These are phyloP conservation scores for Pseudocercospora crystallina DNA, from an alignment of 2,329 filamentous ascomycete species.

Conservation along the genomic window DNA sequence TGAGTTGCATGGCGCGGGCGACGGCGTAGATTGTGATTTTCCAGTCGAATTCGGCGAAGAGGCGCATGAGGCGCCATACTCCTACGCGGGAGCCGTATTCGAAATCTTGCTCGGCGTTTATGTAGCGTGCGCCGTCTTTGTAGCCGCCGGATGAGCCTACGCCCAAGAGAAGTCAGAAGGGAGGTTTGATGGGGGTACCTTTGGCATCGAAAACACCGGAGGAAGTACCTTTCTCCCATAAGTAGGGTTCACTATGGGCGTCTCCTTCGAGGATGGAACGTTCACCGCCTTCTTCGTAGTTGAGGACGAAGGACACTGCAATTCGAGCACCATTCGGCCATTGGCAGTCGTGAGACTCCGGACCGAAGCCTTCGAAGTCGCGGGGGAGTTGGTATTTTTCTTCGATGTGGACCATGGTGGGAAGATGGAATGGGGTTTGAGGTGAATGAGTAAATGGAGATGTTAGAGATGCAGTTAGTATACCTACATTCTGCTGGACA, in stretches of 20 bases:
- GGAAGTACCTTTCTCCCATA: conserved; percentile 39
- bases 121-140: conserved; percentile 37
- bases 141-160: conserved; percentile 18
- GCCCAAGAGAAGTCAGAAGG: no score
- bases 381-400: conserved; percentile 38
- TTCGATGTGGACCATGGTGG: conserved; percentile 34
- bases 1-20: conserved; percentile 42
- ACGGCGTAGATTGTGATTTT: conserved; percentile 46
- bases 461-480: not conserved
- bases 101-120: conserved; percentile 50
- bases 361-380: conserved; percentile 38
- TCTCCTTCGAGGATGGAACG: conserved; percentile 42
- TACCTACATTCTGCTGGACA: conserved; percentile 2
- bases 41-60: conserved; percentile 46
- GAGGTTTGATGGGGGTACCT: not conserved
- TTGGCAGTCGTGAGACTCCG: conserved; percentile 27
- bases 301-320: conserved; percentile 43
- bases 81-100: conserved; percentile 39
- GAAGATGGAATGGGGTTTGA: not conserved
- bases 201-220: no score
- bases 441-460: not conserved
- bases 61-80: conserved; percentile 42
- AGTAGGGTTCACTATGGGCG: conserved; percentile 39
- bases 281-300: conserved; percentile 48
- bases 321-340: conserved; percentile 40